phyloP scores from a whole-genome alignment of 2,329 filamentous ascomycete species.

The Aspergillus sclerotialis region DNA sequence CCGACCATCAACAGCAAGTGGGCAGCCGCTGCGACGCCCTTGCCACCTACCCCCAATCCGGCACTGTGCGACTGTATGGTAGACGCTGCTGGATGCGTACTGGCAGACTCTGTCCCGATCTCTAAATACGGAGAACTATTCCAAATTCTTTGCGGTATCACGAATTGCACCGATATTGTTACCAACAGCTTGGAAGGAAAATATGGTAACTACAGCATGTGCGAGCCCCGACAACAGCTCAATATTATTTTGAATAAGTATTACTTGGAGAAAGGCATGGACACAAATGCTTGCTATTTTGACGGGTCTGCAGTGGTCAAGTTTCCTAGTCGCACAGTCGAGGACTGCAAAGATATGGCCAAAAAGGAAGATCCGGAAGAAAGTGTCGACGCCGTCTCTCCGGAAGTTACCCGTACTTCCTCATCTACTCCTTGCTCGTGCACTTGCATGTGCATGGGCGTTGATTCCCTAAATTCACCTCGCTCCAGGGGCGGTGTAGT shows the following conservation, averaged over 20 bases:
- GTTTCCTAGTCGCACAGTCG: conserved; percentile 25
- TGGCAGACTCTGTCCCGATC: conserved; percentile 37
- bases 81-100: conserved; percentile 61
- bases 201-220: conserved; percentile 44
- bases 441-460: background rate
- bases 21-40: conserved; percentile 54
- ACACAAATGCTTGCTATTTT: conserved; percentile 36
- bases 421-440: conserved; percentile 9
- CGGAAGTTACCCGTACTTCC: conserved; percentile 18
- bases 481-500: conserved; percentile 10
- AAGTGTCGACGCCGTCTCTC: conserved; percentile 36
- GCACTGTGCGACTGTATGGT: conserved; percentile 79
- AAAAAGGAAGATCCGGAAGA: conserved; percentile 30
- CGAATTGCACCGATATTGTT: conserved; percentile 33
- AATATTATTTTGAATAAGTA: conserved; percentile 40
- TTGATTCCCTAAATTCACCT: background rate
- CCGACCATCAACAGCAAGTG: conserved; percentile 59
- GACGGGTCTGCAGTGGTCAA: conserved; percentile 33
- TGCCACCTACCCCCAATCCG: conserved; percentile 74
- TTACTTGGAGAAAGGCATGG: conserved; percentile 32
- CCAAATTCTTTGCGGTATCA: conserved; percentile 34
- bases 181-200: conserved; percentile 33
- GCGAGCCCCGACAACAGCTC: conserved; percentile 34
- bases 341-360: conserved; percentile 31
- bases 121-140: conserved; percentile 52